Evolutionary conservation across 2,329 filamentous ascomycete genomes (phyloP), one percentile per base, ranked within the genome.

Genomic region (Graphium sp.): DNA sequence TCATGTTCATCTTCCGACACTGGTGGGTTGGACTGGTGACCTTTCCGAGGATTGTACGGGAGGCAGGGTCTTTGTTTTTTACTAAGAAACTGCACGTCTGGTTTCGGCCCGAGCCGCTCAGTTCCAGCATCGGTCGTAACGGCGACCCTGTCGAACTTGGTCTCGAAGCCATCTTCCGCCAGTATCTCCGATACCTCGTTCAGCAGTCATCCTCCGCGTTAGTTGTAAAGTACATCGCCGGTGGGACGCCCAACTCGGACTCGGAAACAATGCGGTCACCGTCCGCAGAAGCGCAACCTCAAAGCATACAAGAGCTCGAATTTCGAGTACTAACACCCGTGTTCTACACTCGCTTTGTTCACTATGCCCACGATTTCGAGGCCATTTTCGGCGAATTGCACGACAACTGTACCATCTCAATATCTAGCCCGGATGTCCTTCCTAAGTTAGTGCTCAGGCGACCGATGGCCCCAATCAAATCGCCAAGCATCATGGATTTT

Each of bases 21-120:
- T 73, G 65, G 56, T 78, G 72, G 73, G 64, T 77, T 7, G 72
- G 70, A 2, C 58, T 80, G 17, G 52, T 65, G 15, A 79, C 74
- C 0, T 69, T 74, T 36, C 73, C 74, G 2, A 59, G 74, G 16
- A 79, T 79, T 26, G 44, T 73, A 13, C 62, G 59, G 31, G 62
- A 82, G 47, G 74, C 73, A 2, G 53, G 43, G 3, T 50, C 46
- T 10, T 53, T 81, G 5, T 73, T 67, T 44, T 68, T 72, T 43
- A 45, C 46, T 16, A 55, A 56, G 19, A 60, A 58, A 20, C 55
- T 81, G 17, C 62, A 71, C 33, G 66, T 80, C 23, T 78, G 72
- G 62, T 70, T 63, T 37, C 55, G 67, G 12, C 74, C 73, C 0
- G 73, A 80, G 41, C 70, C 74, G 2, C 50, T 65, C 5, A 55